These are phyloP conservation scores for Lecanicillium sp. DNA, from an alignment of 2,329 filamentous ascomycete genomes.

Conservation along the genomic window DNA sequence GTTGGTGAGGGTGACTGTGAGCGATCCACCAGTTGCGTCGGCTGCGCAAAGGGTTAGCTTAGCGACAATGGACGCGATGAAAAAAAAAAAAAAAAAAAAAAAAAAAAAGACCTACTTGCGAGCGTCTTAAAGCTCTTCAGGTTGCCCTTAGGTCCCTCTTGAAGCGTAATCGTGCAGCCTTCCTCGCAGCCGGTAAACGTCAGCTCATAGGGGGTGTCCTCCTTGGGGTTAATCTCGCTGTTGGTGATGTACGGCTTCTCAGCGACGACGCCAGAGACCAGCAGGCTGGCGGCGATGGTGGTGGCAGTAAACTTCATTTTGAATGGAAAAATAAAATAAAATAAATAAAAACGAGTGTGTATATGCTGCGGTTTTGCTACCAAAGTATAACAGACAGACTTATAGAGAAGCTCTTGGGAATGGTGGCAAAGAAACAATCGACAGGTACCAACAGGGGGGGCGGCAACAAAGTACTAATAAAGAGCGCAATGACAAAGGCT, in stretches of 20 bases:
- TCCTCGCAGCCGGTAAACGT: conserved; percentile 20
- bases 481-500: no score
- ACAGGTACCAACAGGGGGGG: no score
- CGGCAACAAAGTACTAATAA: no score
- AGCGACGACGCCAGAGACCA: conserved; percentile 20
- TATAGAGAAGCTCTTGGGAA: no score
- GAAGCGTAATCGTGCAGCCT: conserved; percentile 26
- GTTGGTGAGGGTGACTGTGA: conserved; percentile 20
- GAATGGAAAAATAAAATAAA: conserved; percentile 7
- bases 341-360: not conserved
- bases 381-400: no score
- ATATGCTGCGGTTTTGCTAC: no score
- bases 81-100: not conserved
- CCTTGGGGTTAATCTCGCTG: conserved; percentile 17
- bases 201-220: conserved; percentile 24
- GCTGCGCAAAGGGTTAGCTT: no score
- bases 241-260: conserved; percentile 23
- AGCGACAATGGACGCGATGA: no score
- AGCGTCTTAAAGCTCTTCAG: conserved; percentile 21
- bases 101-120: conserved; percentile 18
- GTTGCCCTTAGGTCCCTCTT: conserved; percentile 20
- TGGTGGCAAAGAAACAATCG: no score
- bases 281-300: conserved; percentile 9
- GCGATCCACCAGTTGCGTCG: conserved; percentile 14
- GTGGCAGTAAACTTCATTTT: conserved; percentile 29